These are phyloP conservation scores for Cynanchum wilfordii DNA, from an alignment of 257 asterid genomes.

Conservation along the genomic window DNA sequence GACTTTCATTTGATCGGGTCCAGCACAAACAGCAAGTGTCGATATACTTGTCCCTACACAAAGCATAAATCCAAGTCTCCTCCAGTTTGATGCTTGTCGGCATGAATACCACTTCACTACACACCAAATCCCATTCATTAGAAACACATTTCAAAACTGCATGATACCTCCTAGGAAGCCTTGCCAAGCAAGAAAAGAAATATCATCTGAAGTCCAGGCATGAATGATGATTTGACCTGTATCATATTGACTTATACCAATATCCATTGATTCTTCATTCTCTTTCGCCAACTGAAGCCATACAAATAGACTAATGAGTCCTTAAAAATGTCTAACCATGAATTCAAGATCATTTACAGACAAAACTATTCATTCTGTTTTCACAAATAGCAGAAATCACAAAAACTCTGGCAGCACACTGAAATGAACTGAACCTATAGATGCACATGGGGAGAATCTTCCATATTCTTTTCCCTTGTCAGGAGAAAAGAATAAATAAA, in stretches of 20 bases:
- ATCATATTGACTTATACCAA: conserved; percentile 17
- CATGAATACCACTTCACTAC: conserved; percentile 45
- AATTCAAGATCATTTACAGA: neutral
- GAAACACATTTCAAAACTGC: conserved; percentile 64
- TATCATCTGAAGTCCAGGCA: conserved; percentile 73
- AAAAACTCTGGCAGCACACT: neutral
- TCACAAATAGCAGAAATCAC: neutral
- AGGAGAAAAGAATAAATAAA: neutral
- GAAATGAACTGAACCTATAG: neutral
- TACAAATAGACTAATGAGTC: neutral
- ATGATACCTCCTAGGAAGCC: conserved; percentile 67
- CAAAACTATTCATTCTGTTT: neutral
- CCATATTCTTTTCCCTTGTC: too few species aligned
- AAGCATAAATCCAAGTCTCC: conserved; percentile 76
- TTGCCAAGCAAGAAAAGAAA: conserved; percentile 68
- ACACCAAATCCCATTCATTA: conserved; percentile 49
- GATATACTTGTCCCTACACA: conserved; percentile 53
- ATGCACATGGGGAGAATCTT: too few species aligned
- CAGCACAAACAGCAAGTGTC: conserved; percentile 56
- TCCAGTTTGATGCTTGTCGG: conserved; percentile 42
- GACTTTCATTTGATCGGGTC: conserved; percentile 47
- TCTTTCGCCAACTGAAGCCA: neutral
- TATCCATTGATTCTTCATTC: neutral
- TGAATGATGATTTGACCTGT: conserved; percentile 34
- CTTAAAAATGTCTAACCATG: neutral